These are phyloP conservation scores for Hordeum pubiflorum DNA, from an alignment of 202 grass and related monocot species.

Conservation along the genomic window DNA sequence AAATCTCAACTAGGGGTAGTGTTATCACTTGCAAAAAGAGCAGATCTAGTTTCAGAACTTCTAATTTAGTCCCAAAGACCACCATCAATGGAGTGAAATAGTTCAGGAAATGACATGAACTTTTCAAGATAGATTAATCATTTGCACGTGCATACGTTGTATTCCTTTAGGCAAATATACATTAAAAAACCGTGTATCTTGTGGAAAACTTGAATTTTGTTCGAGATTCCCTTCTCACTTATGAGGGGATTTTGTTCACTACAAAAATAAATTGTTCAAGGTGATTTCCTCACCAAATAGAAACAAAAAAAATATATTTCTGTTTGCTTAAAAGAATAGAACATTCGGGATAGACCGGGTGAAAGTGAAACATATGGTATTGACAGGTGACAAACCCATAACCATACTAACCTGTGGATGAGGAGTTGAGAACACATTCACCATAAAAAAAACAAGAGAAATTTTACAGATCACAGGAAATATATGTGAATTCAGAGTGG, in stretches of 20 bases:
- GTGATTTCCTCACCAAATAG: not conserved
- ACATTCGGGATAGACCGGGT: not conserved
- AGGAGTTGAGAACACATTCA: not conserved
- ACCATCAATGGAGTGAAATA: not conserved
- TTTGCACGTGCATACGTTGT: not conserved
- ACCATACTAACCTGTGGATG: not conserved
- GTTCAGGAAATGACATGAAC: not conserved
- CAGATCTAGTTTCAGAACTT: not conserved
- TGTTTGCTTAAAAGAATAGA: not conserved
- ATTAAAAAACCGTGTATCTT: not conserved
- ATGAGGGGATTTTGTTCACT: not conserved
- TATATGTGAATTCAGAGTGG: not conserved
- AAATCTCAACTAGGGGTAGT: not conserved
- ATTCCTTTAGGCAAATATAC: not conserved
- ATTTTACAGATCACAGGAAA: not conserved
- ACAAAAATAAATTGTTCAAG: not conserved
- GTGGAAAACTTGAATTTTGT: not conserved
- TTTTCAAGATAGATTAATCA: not conserved
- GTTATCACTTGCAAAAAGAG: not conserved
- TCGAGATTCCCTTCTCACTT: not conserved
- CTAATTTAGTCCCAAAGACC: not conserved
- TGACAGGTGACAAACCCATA: not conserved
- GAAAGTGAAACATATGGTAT: not conserved
- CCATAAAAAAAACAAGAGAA: not conserved
- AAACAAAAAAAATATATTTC: not conserved